These are phyloP conservation scores for Sugiyamaella grinbergsii DNA, from an alignment of 1,139 yeast genomes.

Conservation along the genomic window DNA sequence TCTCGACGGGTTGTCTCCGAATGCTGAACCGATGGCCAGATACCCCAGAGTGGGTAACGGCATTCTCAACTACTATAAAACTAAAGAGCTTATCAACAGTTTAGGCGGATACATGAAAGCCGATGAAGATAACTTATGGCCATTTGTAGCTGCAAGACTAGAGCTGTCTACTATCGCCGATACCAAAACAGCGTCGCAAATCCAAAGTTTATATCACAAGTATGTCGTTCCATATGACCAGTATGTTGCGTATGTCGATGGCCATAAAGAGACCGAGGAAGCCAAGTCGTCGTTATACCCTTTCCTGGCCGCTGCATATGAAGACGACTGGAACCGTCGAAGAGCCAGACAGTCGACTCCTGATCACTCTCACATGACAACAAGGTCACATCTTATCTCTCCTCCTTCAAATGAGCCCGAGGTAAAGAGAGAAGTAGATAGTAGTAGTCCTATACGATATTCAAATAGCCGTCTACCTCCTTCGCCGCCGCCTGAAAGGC, in stretches of 20 bases:
- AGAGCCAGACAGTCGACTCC: not conserved
- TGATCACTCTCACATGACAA: not conserved
- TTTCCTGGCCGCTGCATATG: not conserved
- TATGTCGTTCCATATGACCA: constrained; percentile 40
- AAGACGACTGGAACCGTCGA: not conserved
- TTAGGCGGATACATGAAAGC: constrained; percentile 39
- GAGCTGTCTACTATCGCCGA: constrained; percentile 28
- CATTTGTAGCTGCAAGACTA: constrained; percentile 29
- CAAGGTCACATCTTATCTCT: not conserved
- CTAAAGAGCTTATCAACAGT: constrained; percentile 36
- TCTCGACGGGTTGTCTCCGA: not conserved
- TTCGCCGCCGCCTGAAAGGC: constrained; percentile 23
- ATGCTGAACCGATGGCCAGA: constrained; percentile 27
- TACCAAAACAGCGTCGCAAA: constrained; percentile 18
- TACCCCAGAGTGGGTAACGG: constrained; percentile 38
- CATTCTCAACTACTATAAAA: constrained; percentile 38
- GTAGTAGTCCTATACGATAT: not conserved
- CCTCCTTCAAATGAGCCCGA: constrained; percentile 1
- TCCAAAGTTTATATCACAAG: constrained; percentile 29
- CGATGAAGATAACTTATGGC: constrained; percentile 34
- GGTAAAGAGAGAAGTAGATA: not conserved
- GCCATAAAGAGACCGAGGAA: constrained; percentile 18
- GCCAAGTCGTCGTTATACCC: constrained; percentile 13
- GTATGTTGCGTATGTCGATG: constrained; percentile 28
- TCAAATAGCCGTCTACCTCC: constrained; percentile 2